Conservation (phyloP, 2,329 filamentous ascomycete species). For the Thelonectria rubi region DNA sequence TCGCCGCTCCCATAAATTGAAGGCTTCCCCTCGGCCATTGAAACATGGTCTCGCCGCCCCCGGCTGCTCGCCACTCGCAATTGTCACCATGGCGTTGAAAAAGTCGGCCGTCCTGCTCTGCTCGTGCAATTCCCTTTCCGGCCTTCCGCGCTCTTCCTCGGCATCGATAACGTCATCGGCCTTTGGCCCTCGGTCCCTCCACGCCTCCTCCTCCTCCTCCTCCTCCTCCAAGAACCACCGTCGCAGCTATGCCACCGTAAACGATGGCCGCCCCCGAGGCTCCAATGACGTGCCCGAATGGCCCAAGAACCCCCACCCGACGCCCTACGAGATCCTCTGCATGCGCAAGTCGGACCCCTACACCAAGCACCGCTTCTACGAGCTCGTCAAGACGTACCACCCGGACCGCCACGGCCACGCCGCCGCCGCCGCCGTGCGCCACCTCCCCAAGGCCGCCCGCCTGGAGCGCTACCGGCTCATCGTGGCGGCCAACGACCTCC, state of each 20-base stretch:
- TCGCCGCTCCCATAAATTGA: neutral
- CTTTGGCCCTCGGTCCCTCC: slow-evolving; percentile 25
- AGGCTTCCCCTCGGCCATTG: slow-evolving; percentile 20
- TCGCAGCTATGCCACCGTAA: slow-evolving; percentile 38
- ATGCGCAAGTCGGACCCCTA: slow-evolving; percentile 70
- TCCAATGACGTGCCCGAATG: slow-evolving; percentile 48
- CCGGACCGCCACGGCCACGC: slow-evolving; percentile 71
- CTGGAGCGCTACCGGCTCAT: slow-evolving; percentile 92
- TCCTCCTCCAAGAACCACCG: slow-evolving; percentile 6
- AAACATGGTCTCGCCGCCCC: slow-evolving; percentile 32
- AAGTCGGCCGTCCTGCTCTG: slow-evolving; percentile 32
- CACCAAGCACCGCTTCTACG: slow-evolving; percentile 84
- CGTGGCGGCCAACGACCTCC: slow-evolving; percentile 85
- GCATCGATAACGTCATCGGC: slow-evolving; percentile 41
- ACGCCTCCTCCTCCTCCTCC: slow-evolving; percentile 15
- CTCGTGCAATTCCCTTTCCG: slow-evolving; percentile 35
- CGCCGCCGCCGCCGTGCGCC: slow-evolving; percentile 28
- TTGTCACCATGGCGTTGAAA: slow-evolving; percentile 36
- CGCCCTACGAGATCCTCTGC: slow-evolving; percentile 90
- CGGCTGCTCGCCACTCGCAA: slow-evolving; percentile 19
- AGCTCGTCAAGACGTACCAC: slow-evolving; percentile 95
- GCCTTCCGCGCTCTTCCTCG: slow-evolving; percentile 23
- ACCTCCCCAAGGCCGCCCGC: slow-evolving; percentile 64
- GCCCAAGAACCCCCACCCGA: slow-evolving; percentile 65
- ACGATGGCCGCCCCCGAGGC: slow-evolving; percentile 17